phyloP scores from a whole-genome alignment of 257 asterid species.

The Nicotiana undulata region DNA sequence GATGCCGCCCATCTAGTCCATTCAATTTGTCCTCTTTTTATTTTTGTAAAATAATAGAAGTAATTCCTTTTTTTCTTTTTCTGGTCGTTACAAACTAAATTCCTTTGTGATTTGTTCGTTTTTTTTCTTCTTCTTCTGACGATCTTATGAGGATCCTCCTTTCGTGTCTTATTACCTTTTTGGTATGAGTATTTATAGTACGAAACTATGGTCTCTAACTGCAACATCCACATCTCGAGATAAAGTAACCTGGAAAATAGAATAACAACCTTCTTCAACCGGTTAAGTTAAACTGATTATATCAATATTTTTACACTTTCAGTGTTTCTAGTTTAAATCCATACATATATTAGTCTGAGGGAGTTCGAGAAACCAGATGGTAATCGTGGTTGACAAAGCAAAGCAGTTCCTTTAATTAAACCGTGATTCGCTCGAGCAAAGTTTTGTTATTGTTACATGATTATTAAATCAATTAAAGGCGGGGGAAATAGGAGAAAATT shows the following conservation, averaged over 20 bases:
- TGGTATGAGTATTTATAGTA: neutral
- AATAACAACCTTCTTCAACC: neutral
- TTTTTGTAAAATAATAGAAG: too few relatives aligned
- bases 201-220: neutral
- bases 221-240: neutral
- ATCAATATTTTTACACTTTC: too few relatives aligned
- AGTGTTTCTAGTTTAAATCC: too few relatives aligned
- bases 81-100: neutral
- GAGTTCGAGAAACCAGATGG: neutral
- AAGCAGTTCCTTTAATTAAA: neutral
- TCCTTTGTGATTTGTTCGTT: neutral
- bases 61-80: too few relatives aligned
- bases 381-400: neutral
- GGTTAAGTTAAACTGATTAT: too few relatives aligned
- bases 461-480: neutral
- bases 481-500: neutral
- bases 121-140: neutral
- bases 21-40: too few relatives aligned
- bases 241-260: neutral
- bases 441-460: too few relatives aligned
- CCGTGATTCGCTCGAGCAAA: neutral
- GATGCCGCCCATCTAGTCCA: neutral
- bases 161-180: neutral
- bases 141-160: too few relatives aligned
- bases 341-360: neutral